Base-by-base conservation (phyloP, 225 moss, liverwort and hornwort species). In the Thuidium tamariscinum region DNA sequence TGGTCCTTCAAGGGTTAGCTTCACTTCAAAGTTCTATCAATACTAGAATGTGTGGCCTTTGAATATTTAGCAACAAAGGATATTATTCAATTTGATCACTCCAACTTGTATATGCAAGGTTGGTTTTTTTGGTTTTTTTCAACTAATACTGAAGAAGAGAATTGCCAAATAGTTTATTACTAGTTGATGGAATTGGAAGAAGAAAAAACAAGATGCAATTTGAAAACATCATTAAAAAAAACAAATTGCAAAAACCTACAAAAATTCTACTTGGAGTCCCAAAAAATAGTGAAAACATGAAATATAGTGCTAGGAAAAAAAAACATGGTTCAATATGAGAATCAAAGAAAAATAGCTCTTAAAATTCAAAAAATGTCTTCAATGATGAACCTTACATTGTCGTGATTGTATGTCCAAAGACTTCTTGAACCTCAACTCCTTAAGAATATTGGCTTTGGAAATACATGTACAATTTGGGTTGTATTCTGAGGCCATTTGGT, bases 11-110 rank as follows among this genome's bases (percentile, higher is more conserved):
- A 1, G 6, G 4, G 4, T 39, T 2, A 73, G 0, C 12, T 49
- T 11, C 1, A 32, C 7, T 73, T 10, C 7, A 49, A 19, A 74
- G 29, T 72, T 72, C 1, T 10, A 0, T 5, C 10, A 27, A 29
- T 0, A 44, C 6, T 0, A 42, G 0, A 44, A 9, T 44, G 10
- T 26, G 2, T 16, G 5, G 9, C 15, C 69, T 42, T 25, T 8
- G 3, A 14, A 2, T 41, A 26, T 8, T 25, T 39, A 25, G 4
- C 0, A 0, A 1, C 9, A 70, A 42, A 41, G 0, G 1, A 0
- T 30, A 32, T 32, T 13, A 12, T 13, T 32, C 0, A 74, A 49
- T 74, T 54, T 2, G 1, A 52, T 36, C 23, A 23, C 13, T 39
- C 8, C 6, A n/a, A 52, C 32, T 4, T 32, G 1, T 52, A 15